Percentiles rank a stretch among this genome's conserved stretches.
Evolutionary conservation across 2,329 filamentous ascomycete species (phyloP).

Genomic region (Incumbomyces delicatus): DNA sequence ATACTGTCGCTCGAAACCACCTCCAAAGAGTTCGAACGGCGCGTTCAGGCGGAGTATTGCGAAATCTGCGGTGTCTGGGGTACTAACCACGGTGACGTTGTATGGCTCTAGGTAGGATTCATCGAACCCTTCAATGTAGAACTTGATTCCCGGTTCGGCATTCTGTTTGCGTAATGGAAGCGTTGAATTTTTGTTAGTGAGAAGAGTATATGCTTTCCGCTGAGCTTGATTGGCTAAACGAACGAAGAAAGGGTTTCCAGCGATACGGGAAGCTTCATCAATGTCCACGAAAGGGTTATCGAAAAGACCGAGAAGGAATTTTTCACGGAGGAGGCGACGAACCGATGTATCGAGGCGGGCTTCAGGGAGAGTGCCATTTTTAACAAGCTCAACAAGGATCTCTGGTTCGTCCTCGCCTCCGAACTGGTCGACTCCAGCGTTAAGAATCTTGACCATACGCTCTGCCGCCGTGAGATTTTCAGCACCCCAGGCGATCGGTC

Average conservation of each 20-base stretch:
- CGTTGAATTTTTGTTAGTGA: conserved; percentile 6
- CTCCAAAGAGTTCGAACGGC: conserved; percentile 6
- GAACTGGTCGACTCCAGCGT: conserved; percentile 45
- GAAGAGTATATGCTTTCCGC: conserved; percentile 9
- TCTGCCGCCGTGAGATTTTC: conserved; percentile 37
- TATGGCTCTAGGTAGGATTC: background rate
- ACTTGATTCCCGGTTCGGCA: background rate
- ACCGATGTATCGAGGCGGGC: conserved; percentile 39
- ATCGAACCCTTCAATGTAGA: conserved; percentile 9
- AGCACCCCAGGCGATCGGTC: conserved; percentile 33
- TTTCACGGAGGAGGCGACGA: conserved; percentile 39
- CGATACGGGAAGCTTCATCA: conserved; percentile 1
- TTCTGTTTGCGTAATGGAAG: conserved; percentile 2
- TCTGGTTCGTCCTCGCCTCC: conserved; percentile 42
- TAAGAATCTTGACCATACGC: conserved; percentile 34
- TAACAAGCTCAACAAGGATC: conserved; percentile 26
- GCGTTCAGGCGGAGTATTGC: conserved; percentile 7
- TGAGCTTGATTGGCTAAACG: conserved; percentile 5
- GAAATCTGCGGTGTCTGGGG: conserved; percentile 6
- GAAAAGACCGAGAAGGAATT: conserved; percentile 44
- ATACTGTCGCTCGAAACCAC: conserved; percentile 9
- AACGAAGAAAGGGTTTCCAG: conserved; percentile 9
- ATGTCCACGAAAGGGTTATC: conserved; percentile 42
- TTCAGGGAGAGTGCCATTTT: conserved; percentile 29
- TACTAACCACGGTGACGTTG: background rate